These are phyloP conservation scores for Kuraishia floccosa DNA, from an alignment of 805 yeast species.

Conservation along the genomic window DNA sequence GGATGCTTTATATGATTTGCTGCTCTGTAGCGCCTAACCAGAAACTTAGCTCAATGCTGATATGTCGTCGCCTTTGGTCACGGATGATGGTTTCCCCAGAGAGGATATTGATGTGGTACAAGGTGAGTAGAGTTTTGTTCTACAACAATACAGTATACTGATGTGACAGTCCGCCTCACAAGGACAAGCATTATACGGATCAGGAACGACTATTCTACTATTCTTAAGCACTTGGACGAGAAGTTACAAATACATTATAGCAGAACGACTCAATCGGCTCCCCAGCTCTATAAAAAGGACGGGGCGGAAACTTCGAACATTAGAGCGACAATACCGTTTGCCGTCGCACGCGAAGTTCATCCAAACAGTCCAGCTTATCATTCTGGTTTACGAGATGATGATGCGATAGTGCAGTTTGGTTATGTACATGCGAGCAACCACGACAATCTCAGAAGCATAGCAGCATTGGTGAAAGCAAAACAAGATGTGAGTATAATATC, in stretches of 20 bases:
- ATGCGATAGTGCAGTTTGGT: conserved; percentile 45
- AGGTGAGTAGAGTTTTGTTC: conserved; percentile 7
- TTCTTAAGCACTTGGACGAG: conserved; percentile 34
- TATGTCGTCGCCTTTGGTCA: conserved; percentile 55
- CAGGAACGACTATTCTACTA: conserved; percentile 52
- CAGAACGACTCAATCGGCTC: too few species aligned
- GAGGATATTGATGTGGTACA: conserved; percentile 71
- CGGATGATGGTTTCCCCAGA: conserved; percentile 78
- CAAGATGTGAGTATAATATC: conserved; percentile 20
- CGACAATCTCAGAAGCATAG: conserved; percentile 31
- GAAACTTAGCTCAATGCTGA: conserved; percentile 29
- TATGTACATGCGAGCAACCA: conserved; percentile 44
- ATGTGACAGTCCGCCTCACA: conserved; percentile 44
- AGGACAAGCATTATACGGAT: conserved; percentile 57
- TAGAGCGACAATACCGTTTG: conserved; percentile 35
- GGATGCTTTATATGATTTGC: neutral
- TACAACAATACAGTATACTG: neutral
- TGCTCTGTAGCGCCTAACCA: neutral
- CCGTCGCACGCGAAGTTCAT: conserved; percentile 37
- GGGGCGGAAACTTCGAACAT: neutral
- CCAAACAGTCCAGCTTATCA: conserved; percentile 41
- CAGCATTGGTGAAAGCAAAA: conserved; percentile 27
- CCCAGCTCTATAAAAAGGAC: too few species aligned
- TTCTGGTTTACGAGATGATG: conserved; percentile 37
- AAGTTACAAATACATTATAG: conserved; percentile 29